These are phyloP conservation scores for Scedosporium boydii DNA, from an alignment of 2,329 filamentous ascomycete species.

Conservation along the genomic window DNA sequence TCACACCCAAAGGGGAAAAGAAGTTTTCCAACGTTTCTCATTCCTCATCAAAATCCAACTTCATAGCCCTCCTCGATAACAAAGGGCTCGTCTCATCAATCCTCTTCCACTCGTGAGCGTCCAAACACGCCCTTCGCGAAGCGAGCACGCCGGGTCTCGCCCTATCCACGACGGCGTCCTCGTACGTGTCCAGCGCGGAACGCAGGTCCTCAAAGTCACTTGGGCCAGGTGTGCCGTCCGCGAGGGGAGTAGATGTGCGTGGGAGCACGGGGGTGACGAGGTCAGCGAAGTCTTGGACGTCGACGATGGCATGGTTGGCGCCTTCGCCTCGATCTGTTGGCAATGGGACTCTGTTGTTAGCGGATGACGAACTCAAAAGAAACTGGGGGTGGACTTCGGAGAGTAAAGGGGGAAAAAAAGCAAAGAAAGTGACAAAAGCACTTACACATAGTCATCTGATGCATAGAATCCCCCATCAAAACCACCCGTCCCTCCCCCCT, in stretches of 20 bases:
- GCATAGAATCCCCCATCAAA: conserved; percentile 44
- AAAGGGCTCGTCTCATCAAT: conserved; percentile 28
- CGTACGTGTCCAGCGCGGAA: conserved; percentile 27
- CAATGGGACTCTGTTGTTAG: fast-evolving
- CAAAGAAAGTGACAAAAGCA: neutral
- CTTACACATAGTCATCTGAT: conserved; percentile 53
- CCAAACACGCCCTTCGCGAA: conserved; percentile 41
- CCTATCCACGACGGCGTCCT: conserved; percentile 31
- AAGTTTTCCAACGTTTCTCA: neutral
- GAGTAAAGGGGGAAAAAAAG: neutral
- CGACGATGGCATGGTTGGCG: conserved; percentile 46
- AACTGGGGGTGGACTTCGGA: too few species aligned
- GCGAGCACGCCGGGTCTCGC: conserved; percentile 36
- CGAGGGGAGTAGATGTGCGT: neutral
- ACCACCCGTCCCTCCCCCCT: conserved; percentile 30
- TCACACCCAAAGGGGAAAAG: neutral
- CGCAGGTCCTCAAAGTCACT: conserved; percentile 12
- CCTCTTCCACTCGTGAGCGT: conserved; percentile 40
- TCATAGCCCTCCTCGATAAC: conserved; percentile 26
- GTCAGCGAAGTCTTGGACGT: conserved; percentile 35
- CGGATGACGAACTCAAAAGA: neutral
- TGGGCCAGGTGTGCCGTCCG: neutral
- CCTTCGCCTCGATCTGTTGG: conserved; percentile 44
- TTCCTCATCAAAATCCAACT: conserved; percentile 20
- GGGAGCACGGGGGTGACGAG: conserved; percentile 16